Percentiles rank a stretch among this genome's conserved stretches.
phyloP scores from a whole-genome alignment of 2,329 filamentous ascomycete species.

The Karstenula rhodostoma region DNA sequence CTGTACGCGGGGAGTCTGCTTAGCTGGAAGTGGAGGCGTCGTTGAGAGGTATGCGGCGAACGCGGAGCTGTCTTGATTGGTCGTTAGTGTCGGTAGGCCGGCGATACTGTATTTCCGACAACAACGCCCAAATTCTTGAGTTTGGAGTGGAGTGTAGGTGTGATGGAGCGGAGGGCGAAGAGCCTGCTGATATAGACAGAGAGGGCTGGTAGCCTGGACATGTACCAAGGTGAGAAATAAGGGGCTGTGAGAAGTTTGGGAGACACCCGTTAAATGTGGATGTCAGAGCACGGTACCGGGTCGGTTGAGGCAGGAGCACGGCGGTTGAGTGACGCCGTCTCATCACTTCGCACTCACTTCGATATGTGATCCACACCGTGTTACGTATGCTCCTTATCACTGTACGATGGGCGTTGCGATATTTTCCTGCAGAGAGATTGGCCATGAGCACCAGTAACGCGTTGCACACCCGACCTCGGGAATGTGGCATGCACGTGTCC shows the following conservation, averaged over 20 bases:
- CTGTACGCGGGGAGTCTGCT: background rate
- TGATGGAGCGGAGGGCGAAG: background rate
- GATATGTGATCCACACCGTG: too few species aligned
- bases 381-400: too few species aligned
- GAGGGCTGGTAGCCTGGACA: background rate
- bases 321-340: too few species aligned
- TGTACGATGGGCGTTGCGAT: too few species aligned
- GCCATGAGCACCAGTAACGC: too few species aligned
- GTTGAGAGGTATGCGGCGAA: background rate
- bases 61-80: constrained; percentile 10
- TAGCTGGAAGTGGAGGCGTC: background rate
- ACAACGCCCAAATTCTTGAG: background rate
- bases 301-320: background rate
- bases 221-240: background rate
- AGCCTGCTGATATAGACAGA: background rate
- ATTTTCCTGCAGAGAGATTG: too few species aligned
- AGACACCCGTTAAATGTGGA: background rate
- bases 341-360: too few species aligned
- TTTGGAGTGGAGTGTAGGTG: background rate
- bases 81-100: constrained; percentile 1
- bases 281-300: background rate
- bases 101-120: background rate
- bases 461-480: too few species aligned
- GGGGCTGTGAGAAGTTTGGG: background rate
- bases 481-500: too few species aligned